Evolutionary conservation across 441 rosid species (phyloP).

Genomic region (Corymbia calophylla): DNA sequence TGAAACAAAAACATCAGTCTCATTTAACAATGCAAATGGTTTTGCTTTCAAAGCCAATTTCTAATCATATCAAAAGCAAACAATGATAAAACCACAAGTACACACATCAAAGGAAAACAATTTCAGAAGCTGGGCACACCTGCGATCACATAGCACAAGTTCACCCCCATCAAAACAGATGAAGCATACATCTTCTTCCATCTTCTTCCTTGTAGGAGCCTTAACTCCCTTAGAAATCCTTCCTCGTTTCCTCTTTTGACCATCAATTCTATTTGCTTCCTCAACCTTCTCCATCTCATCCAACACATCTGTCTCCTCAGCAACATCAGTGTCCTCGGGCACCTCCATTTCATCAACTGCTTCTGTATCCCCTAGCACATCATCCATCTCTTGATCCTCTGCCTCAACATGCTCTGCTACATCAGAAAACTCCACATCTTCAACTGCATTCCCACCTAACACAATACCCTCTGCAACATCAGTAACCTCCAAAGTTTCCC

Average conservation of each 20-base stretch:
- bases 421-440: background rate
- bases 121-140: slow-evolving; percentile 28
- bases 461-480: background rate
- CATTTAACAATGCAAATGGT: background rate
- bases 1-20: background rate
- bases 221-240: slow-evolving; percentile 34
- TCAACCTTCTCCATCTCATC: slow-evolving; percentile 29
- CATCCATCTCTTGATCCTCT: background rate
- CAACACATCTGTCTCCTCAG: slow-evolving; percentile 1
- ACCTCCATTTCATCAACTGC: slow-evolving; percentile 30
- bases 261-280: slow-evolving; percentile 37
- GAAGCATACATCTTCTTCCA: slow-evolving; percentile 96
- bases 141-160: slow-evolving; percentile 94
- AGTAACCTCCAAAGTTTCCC: background rate
- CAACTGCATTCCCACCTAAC: background rate
- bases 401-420: background rate
- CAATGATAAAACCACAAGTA: background rate
- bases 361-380: slow-evolving; percentile 15
- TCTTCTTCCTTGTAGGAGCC: slow-evolving; percentile 51
- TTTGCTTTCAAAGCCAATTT: background rate
- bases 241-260: slow-evolving; percentile 75
- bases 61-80: background rate
- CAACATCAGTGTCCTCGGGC: slow-evolving; percentile 7
- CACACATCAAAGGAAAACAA: background rate
- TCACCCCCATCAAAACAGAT: slow-evolving; percentile 96